Evolutionary conservation across 1,139 yeast genomes (phyloP).

Genomic region (Geotrichum restrictum): DNA sequence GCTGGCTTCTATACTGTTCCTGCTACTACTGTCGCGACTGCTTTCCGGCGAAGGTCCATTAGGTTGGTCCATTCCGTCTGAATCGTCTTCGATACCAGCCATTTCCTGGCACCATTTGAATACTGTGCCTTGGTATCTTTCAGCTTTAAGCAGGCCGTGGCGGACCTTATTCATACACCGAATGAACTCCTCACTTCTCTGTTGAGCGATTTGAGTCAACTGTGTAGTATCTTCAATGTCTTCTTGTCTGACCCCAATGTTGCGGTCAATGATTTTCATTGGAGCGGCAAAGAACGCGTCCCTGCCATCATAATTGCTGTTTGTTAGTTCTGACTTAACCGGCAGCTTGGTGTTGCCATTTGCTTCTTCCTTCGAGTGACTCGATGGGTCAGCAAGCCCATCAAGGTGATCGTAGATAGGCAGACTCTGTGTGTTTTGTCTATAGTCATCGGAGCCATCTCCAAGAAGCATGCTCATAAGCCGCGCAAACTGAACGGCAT

Average conservation of each 20-base stretch:
- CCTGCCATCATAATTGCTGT: slow-evolving; percentile 30
- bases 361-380: slow-evolving; percentile 28
- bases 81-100: slow-evolving; percentile 53
- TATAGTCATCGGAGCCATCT: slow-evolving; percentile 68
- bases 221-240: slow-evolving; percentile 64
- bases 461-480: slow-evolving; percentile 77
- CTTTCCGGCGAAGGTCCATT: background rate
- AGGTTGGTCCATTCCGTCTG: slow-evolving; percentile 17
- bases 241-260: slow-evolving; percentile 47
- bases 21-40: background rate
- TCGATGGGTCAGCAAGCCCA: slow-evolving; percentile 25
- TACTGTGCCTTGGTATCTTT: slow-evolving; percentile 64
- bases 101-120: slow-evolving; percentile 82
- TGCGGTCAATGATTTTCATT: slow-evolving; percentile 44
- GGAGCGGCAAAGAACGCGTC: slow-evolving; percentile 71
- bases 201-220: slow-evolving; percentile 66
- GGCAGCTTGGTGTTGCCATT: background rate
- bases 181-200: slow-evolving; percentile 85
- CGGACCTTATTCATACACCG: slow-evolving; percentile 70
- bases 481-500: slow-evolving; percentile 64
- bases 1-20: background rate
- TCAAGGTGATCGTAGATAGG: slow-evolving; percentile 66
- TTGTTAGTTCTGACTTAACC: slow-evolving; percentile 14
- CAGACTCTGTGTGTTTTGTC: slow-evolving; percentile 58
- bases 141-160: slow-evolving; percentile 72